Conservation (phyloP, 768 basidiomycete species). For the Cystoderma amianthinum region DNA sequence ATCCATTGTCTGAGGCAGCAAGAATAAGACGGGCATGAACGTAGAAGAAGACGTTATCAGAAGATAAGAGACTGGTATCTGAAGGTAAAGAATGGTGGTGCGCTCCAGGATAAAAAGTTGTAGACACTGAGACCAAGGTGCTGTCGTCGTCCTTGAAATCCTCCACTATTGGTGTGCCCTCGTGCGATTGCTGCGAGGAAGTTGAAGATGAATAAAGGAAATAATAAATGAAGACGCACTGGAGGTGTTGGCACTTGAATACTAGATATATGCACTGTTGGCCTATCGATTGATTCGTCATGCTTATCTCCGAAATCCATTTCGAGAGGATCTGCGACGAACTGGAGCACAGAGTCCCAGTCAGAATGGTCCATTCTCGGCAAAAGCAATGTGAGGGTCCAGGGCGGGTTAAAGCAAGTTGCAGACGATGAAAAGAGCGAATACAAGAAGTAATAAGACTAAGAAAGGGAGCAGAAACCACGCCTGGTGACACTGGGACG, state of each 20-base stretch:
- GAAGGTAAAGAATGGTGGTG: conserved; percentile 48
- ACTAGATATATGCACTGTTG: too few relatives aligned
- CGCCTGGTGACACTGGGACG: too few relatives aligned
- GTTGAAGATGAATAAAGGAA: neutral
- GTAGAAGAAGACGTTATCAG: conserved; percentile 82
- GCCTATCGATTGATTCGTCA: too few relatives aligned
- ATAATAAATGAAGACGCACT: conserved; percentile 25
- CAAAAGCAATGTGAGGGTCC: conserved; percentile 9
- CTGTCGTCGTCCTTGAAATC: conserved; percentile 27
- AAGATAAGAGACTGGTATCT: conserved; percentile 60
- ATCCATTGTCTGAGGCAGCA: conserved; percentile 54
- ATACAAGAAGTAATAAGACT: conserved; percentile 1
- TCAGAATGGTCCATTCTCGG: conserved; percentile 41
- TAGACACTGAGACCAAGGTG: conserved; percentile 67
- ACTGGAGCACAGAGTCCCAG: conserved; percentile 61
- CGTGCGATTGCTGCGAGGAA: conserved; percentile 37
- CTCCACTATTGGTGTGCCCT: conserved; percentile 34
- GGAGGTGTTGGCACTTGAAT: conserved; percentile 61
- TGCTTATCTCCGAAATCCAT: conserved; percentile 30
- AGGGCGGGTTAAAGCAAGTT: conserved; percentile 5
- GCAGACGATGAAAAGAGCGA: conserved; percentile 5
- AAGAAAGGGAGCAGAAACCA: neutral
- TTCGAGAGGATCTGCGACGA: conserved; percentile 43
- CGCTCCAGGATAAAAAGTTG: conserved; percentile 73
- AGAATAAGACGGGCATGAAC: conserved; percentile 59